Percentiles rank a stretch among this genome's conserved stretches.
Evolutionary conservation across 306 rosid species (phyloP).

Genomic region (Boehmeria nivea): DNA sequence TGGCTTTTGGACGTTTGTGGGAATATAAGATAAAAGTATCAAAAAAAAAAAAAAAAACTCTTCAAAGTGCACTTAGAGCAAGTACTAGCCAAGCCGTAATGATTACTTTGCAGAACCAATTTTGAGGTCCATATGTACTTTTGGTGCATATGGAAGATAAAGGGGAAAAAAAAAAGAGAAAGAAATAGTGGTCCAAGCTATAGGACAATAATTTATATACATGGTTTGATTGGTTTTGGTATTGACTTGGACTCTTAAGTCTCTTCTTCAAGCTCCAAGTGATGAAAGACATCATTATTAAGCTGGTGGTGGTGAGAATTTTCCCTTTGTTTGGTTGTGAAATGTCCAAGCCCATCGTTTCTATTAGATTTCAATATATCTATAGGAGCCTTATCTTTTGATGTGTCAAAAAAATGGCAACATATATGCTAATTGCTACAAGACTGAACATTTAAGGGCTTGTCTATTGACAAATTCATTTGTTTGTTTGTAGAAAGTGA

Average conservation of each 20-base stretch:
- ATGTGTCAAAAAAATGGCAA: background rate
- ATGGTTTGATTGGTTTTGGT: background rate
- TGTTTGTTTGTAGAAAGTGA: too few species aligned
- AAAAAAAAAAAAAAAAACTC: background rate
- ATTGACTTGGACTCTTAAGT: background rate
- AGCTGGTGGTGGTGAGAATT: background rate
- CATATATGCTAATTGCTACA: too few species aligned
- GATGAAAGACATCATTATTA: background rate
- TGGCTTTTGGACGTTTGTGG: conserved; percentile 2
- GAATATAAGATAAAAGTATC: background rate
- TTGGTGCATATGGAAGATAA: background rate
- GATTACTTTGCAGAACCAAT: background rate
- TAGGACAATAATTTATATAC: background rate
- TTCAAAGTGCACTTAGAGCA: background rate
- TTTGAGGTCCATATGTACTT: background rate
- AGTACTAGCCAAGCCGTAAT: background rate
- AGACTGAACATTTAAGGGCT: too few species aligned
- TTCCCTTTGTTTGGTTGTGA: background rate
- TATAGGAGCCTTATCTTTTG: background rate
- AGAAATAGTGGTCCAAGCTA: background rate
- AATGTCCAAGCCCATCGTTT: background rate
- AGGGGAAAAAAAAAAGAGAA: background rate
- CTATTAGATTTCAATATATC: background rate
- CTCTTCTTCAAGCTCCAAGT: background rate
- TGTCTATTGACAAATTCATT: too few species aligned